These are phyloP conservation scores for Neonectria coccinea DNA, from an alignment of 2,329 filamentous ascomycete species.

Conservation along the genomic window DNA sequence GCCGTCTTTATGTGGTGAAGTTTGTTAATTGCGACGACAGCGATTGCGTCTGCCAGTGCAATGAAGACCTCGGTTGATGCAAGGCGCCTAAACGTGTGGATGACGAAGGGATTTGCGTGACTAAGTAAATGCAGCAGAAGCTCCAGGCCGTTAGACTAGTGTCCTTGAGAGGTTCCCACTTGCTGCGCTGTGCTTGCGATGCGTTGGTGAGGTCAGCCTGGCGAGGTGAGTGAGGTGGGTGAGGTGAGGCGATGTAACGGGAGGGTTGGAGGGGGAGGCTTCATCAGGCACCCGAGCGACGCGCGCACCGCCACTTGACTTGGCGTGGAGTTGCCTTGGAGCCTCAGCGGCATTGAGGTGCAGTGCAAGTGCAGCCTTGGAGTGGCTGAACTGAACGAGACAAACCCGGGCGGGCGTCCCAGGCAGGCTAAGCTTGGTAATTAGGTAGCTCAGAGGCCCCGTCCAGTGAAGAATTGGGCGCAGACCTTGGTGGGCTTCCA, in stretches of 20 bases:
- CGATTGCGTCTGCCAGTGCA: not conserved
- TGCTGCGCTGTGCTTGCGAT: not conserved
- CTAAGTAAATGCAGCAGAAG: not conserved
- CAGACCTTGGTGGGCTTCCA: not conserved
- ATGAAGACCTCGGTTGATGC: not conserved
- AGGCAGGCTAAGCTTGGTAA: constrained; percentile 24
- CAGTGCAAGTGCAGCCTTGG: constrained; percentile 2
- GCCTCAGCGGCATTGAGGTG: not conserved
- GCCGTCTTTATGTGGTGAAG: too few relatives aligned
- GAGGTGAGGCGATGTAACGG: not conserved
- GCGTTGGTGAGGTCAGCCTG: not conserved
- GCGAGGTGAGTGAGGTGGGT: not conserved
- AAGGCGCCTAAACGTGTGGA: not conserved
- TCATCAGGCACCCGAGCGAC: constrained; percentile 6
- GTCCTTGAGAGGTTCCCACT: not conserved
- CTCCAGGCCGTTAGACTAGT: not conserved
- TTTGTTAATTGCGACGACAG: too few relatives aligned
- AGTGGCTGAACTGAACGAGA: constrained; percentile 22
- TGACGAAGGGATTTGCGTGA: not conserved
- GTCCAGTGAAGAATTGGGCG: not conserved
- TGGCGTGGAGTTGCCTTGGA: constrained; percentile 1
- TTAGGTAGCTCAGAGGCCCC: constrained; percentile 5
- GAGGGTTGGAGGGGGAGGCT: not conserved
- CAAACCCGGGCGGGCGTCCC: not conserved
- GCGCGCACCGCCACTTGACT: constrained; percentile 22